Percentiles rank a stretch among this genome's conserved stretches.
phyloP scores from a whole-genome alignment of 192 early-diverging fungal species.

The Gaertneriomyces semiglobifer region DNA sequence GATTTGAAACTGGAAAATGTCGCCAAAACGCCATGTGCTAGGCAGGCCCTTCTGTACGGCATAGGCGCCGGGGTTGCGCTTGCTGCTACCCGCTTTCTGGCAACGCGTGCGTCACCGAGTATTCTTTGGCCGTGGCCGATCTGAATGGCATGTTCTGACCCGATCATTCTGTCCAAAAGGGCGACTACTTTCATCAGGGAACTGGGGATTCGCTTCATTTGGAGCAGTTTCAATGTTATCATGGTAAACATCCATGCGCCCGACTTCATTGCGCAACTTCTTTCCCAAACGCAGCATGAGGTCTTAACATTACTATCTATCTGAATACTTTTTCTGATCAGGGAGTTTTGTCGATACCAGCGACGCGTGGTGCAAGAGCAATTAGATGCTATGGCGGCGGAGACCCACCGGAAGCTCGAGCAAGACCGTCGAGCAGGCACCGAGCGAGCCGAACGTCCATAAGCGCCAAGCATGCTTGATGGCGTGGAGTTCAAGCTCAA shows the following conservation, averaged over 20 bases:
- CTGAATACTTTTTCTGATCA: background rate
- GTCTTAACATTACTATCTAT: too few relatives aligned
- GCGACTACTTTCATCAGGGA: conserved; percentile 19
- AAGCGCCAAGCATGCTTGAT: too few relatives aligned
- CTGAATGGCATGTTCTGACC: background rate
- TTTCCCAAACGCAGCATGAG: too few relatives aligned
- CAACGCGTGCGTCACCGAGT: conserved; percentile 9
- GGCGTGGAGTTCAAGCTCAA: conserved; percentile 1
- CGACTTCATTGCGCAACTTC: too few relatives aligned
- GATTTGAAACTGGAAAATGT: conserved; percentile 30
- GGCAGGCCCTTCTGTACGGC: conserved; percentile 24
- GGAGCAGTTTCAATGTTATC: conserved; percentile 18
- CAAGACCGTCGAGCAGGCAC: conserved; percentile 4
- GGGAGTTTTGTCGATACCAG: conserved; percentile 32
- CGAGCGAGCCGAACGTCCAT: too few relatives aligned
- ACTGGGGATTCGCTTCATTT: conserved; percentile 30
- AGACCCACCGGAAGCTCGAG: background rate
- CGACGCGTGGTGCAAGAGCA: conserved; percentile 22
- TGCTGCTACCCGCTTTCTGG: conserved; percentile 5
- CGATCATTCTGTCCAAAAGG: conserved; percentile 2
- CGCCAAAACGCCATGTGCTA: conserved; percentile 17
- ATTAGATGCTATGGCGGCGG: conserved; percentile 25
- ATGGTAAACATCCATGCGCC: conserved; percentile 12
- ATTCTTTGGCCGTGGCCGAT: background rate
- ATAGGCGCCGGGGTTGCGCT: conserved; percentile 21